Base-by-base conservation (phyloP, 129 eudicot species). In the Gnaphalium uliginosum region DNA sequence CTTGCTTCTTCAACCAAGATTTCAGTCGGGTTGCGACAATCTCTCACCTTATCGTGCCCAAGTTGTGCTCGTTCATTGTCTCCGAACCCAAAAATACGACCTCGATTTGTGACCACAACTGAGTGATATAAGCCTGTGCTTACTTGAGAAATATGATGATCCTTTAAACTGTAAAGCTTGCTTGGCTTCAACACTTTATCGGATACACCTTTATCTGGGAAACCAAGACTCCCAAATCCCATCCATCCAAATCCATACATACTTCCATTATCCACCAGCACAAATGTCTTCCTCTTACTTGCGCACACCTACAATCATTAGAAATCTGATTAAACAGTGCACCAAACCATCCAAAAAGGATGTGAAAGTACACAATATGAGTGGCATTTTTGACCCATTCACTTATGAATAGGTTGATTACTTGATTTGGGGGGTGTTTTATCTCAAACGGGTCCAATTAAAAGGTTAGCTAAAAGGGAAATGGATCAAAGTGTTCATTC, bases 161-260 rank as follows among this genome's bases (percentile, higher is more conserved):
- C 73, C 63, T 83, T 88, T 79, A 94, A 81, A 85, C 93, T 88
- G 48, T 81, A 71, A 26, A 94, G 90, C 74, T 84, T 78, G 67
- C 84, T 84, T 14, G 98, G 97, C 39, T 66, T 82, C 67, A 90
- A 60, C 71, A 94, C 74, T 80, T 94, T 94, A 68, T 89, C 96
- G 9, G 96, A 94, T 14, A 71, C 82, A 8, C 89, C 91, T 76
- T 87, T 81, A 57, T 94, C 90, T 4, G 93, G 92, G 67, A 94
- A 94, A 25, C 98, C 98, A n/a, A 94, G 85, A 78, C 98, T 94
- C 29, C 97, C 98, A 72, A 89, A 94, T 4, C 85, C 98, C 97
- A 94, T 90, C 96, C 97, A 90, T 8, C 98, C 98, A 81, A 94
- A 94, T 23, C 93, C 98, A 63, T 88, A 87, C 33, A 94, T 67